Conservation (phyloP, 1,284 basidiomycete species). For the Malassezia pachydermatis region DNA sequence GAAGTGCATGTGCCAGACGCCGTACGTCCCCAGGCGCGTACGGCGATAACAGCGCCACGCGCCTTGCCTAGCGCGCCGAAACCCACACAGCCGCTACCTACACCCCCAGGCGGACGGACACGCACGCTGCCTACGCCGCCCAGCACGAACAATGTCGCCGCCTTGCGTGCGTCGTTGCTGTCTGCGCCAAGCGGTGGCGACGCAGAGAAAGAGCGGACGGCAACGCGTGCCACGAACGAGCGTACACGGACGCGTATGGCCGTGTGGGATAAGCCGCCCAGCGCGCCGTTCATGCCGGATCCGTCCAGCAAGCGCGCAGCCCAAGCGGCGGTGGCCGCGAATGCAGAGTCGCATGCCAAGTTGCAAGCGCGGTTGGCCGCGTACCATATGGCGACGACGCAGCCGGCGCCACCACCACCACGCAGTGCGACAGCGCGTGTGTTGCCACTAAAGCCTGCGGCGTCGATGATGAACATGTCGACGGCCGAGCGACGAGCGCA, state of each 20-base stretch:
- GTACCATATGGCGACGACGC: background rate
- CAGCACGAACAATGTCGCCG: conserved; percentile 8
- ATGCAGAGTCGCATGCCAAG: conserved; percentile 2
- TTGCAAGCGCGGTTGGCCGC: conserved; percentile 8
- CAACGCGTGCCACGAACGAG: no score
- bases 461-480: conserved; percentile 5
- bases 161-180: conserved; percentile 1
- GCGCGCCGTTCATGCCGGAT: conserved; percentile 3
- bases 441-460: conserved; percentile 5
- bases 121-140: conserved; percentile 5
- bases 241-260: no score
- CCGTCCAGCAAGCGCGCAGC: conserved; percentile 4
- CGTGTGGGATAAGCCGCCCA: no score
- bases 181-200: no score
- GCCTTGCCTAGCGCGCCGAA: background rate
- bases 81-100: conserved; percentile 2
- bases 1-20: background rate
- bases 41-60: background rate
- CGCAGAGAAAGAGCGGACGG: no score
- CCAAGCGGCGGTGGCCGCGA: no score
- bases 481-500: background rate
- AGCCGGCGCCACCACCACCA: background rate
- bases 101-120: conserved; percentile 7
- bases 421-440: background rate
- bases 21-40: conserved; percentile 5